These are phyloP conservation scores for Globisporangium middletonii DNA, from an alignment of 352 stramenopile genomes.

Conservation along the genomic window DNA sequence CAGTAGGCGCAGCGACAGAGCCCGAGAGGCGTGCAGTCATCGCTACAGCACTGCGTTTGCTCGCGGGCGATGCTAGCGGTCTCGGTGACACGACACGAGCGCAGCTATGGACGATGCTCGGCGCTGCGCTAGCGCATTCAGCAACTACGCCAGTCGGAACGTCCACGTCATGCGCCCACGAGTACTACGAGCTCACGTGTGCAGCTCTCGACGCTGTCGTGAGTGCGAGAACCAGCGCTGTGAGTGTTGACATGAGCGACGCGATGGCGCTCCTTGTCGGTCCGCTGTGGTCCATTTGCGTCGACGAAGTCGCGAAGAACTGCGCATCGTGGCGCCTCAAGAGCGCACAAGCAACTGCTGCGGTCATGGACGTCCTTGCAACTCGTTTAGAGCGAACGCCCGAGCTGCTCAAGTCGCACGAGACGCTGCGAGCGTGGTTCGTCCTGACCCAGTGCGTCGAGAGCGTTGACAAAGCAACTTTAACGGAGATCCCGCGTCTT, in stretches of 20 bases:
- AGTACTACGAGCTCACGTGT: neutral
- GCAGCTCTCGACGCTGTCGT: neutral
- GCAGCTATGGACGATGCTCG: neutral
- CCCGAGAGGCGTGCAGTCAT: neutral
- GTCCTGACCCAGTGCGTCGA: too few species aligned
- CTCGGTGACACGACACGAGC: neutral
- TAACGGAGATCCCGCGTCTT: neutral
- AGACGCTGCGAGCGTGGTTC: neutral
- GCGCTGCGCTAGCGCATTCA: neutral
- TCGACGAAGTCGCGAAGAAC: constrained; percentile 2
- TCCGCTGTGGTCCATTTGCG: neutral
- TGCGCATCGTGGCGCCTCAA: neutral
- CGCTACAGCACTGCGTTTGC: neutral
- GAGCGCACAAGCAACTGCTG: neutral
- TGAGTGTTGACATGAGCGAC: neutral
- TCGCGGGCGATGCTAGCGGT: neutral
- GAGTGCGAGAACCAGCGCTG: too few species aligned
- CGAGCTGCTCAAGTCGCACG: neutral
- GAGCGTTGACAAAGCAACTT: too few species aligned
- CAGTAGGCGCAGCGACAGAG: neutral
- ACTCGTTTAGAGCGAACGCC: neutral
- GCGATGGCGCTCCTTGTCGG: neutral
- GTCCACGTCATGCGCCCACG: neutral
- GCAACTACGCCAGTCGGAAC: neutral
- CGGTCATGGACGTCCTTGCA: neutral